These are phyloP conservation scores for Hansfordia pulvinata DNA, from an alignment of 2,329 filamentous ascomycete genomes.

Conservation along the genomic window DNA sequence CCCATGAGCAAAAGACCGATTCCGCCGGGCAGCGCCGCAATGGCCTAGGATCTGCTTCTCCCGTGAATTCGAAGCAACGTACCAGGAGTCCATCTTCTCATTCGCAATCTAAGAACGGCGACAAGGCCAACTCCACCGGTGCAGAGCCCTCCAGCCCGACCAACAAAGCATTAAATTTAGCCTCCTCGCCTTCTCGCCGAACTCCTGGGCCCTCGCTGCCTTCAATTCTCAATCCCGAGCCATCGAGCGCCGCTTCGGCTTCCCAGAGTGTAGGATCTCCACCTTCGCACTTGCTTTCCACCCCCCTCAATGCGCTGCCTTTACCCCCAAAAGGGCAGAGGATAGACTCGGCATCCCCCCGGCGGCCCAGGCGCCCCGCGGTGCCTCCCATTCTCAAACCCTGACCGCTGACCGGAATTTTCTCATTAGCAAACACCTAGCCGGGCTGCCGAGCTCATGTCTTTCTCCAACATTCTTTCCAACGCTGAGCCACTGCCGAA, in stretches of 20 bases:
- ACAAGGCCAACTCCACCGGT: too few relatives aligned
- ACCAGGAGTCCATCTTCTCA: slow-evolving; percentile 16
- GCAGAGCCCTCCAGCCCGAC: slow-evolving; percentile 13
- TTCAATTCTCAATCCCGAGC: slow-evolving; percentile 19
- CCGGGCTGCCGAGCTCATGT: slow-evolving; percentile 78
- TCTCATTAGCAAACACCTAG: slow-evolving; percentile 35
- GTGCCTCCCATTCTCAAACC: slow-evolving; percentile 1
- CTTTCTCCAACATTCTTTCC: slow-evolving; percentile 87
- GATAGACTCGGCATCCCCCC: too few relatives aligned
- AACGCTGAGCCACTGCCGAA: slow-evolving; percentile 54
- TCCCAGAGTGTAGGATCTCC: slow-evolving; percentile 15
- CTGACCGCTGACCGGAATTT: slow-evolving; percentile 1
- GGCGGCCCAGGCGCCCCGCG: too few relatives aligned
- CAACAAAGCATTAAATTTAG: slow-evolving; percentile 15
- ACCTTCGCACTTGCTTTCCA: neutral
- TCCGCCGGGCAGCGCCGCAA: slow-evolving; percentile 7
- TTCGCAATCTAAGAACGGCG: slow-evolving; percentile 18
- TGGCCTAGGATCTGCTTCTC: slow-evolving; percentile 16
- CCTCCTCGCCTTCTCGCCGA: slow-evolving; percentile 13
- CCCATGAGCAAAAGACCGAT: too few relatives aligned
- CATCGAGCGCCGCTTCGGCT: slow-evolving; percentile 9
- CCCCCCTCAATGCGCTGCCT: slow-evolving; percentile 1
- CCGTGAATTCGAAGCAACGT: slow-evolving; percentile 14
- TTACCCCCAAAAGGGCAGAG: neutral
- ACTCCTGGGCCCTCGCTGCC: slow-evolving; percentile 15